Evolutionary conservation across 805 yeast genomes (phyloP).

Genomic region (Ogataea neopini): DNA sequence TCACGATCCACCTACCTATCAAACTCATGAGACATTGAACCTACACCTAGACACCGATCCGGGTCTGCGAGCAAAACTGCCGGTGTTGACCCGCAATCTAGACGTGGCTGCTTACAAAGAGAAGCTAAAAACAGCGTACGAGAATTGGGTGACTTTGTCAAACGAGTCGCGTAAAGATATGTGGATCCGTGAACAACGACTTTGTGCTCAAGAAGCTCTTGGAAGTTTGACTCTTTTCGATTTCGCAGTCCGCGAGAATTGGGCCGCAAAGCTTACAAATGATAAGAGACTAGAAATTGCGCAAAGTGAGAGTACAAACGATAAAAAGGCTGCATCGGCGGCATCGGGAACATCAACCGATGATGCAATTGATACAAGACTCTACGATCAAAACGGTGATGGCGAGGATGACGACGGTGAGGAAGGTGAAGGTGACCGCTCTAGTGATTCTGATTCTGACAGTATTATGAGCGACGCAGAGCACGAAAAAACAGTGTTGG

Average conservation of each 20-base stretch:
- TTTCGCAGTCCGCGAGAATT: constrained; percentile 42
- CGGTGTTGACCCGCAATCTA: constrained; percentile 14
- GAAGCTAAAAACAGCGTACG: constrained; percentile 46
- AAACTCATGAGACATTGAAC: constrained; percentile 40
- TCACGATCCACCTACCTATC: constrained; percentile 50
- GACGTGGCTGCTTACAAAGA: constrained; percentile 30
- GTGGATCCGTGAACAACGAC: constrained; percentile 46
- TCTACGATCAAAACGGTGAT: constrained; percentile 7
- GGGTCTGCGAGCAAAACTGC: constrained; percentile 26
- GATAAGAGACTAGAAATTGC: constrained; percentile 22
- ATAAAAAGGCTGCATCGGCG: background rate
- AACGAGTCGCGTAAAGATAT: constrained; percentile 39
- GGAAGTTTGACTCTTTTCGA: constrained; percentile 44
- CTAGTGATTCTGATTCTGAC: constrained; percentile 3
- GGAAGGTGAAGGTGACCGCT: constrained; percentile 8
- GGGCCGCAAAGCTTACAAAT: constrained; percentile 33
- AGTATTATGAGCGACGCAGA: constrained; percentile 5
- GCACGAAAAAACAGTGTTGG: constrained; percentile 19
- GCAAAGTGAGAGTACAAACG: background rate
- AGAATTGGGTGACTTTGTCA: constrained; percentile 43
- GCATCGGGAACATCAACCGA: background rate
- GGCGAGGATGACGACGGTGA: constrained; percentile 15
- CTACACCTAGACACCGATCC: constrained; percentile 23
- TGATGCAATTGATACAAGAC: constrained; percentile 10
- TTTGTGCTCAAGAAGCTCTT: constrained; percentile 46